Base-by-base conservation (phyloP, 176 grass and related monocot species). In the Coix lacrymajobi region DNA sequence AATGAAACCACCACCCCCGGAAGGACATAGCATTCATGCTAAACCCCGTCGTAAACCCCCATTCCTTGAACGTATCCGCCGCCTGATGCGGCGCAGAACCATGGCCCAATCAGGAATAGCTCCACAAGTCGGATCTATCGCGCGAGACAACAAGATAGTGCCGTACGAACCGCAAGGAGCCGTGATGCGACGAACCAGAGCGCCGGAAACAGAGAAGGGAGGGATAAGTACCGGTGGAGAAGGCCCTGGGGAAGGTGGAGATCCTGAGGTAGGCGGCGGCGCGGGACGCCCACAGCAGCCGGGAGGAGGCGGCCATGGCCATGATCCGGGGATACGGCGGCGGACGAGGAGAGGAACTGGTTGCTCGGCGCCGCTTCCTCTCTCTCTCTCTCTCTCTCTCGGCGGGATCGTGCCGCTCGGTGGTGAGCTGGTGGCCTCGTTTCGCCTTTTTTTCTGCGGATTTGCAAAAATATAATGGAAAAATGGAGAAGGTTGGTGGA, bases 221-320 rank as follows among this genome's bases (percentile, higher is more conserved):
- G 48, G 32, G 22, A 26, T 34, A 64, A n/a, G 5, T 83, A 99
- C 97, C 97, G 6, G 91, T 94, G 72, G 97, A 93, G 87, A 99
- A 99, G 40, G 84, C 87, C 77, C 97, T 91, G 22, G 87, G 81
- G 77, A 96, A 90, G 80, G 82, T 79, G 69, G 93, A 99, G 87
- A 99, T 96, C 87, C 88, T 87, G 52, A 99, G 91, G 87, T 92
- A 99, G 32, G 93, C 88, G 60, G 97, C 93, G 65, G 91, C 89
- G 54, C 89, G 85, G 79, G 97, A 99, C n/a, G 97, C 93, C 97
- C 93, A 99, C 24, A 99, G 36, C 79, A 92, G n/a, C 64, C 89
- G 87, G 65, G 87, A 92, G 38, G 94, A 5, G 58, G 87, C 73
- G 70, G 82, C 84, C 84, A 94, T 89, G 67, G 79, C 58, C 67